A percentile compares a stretch with the other conserved stretches of the same genome.
These are phyloP conservation scores for Umbelopsis isabellina DNA, from an alignment of 192 early-diverging fungal genomes.

Conservation along the genomic window DNA sequence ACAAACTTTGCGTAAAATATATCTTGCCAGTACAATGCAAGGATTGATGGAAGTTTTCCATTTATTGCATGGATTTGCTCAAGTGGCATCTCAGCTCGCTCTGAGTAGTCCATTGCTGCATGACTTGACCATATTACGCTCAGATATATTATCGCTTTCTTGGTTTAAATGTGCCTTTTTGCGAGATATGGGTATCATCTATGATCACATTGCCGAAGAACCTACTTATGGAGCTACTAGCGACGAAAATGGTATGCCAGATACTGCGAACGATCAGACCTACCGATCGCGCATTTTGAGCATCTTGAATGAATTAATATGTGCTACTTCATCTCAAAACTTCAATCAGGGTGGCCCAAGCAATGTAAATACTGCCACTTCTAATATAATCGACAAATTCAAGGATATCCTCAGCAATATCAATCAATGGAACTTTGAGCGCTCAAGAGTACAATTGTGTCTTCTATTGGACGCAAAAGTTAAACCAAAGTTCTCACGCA, in stretches of 20 bases:
- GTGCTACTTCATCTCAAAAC: conserved; percentile 24
- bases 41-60: conserved; percentile 34
- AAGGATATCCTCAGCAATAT: conserved; percentile 47
- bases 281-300: conserved; percentile 36
- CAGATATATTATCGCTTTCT: conserved; percentile 31
- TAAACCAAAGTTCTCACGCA: conserved; percentile 18
- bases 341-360: not conserved
- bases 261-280: conserved; percentile 19
- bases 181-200: conserved; percentile 37
- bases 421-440: conserved; percentile 57
- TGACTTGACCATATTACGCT: conserved; percentile 33
- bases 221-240: not conserved
- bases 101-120: conserved; percentile 34
- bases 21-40: conserved; percentile 31
- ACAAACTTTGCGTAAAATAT: conserved; percentile 23
- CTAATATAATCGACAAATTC: conserved; percentile 49
- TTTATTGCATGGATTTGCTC: conserved; percentile 28
- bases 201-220: conserved; percentile 35
- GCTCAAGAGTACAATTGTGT: conserved; percentile 54
- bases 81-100: conserved; percentile 31
- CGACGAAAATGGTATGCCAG: not conserved
- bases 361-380: conserved; percentile 26
- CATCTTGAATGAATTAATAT: conserved; percentile 47
- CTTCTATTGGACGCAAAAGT: conserved; percentile 49
- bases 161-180: conserved; percentile 41